Percentiles rank a stretch among this genome's conserved stretches.
phyloP scores from a whole-genome alignment of 306 rosid species.

The Casuarina equisetifolia region DNA sequence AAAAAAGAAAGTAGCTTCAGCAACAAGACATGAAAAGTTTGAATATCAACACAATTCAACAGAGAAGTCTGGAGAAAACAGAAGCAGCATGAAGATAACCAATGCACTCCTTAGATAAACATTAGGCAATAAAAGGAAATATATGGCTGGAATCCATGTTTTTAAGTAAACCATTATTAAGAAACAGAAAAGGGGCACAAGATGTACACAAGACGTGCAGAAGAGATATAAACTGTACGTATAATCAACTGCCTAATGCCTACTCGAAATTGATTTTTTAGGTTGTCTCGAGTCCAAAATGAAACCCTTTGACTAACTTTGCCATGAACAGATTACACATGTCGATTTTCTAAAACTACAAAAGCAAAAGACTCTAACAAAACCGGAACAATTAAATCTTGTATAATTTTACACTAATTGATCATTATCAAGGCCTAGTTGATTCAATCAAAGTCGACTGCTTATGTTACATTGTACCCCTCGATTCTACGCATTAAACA shows the following conservation, averaged over 20 bases:
- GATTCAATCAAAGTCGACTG: neutral
- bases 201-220: no score
- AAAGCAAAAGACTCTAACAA: neutral
- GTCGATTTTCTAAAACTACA: neutral
- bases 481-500: neutral
- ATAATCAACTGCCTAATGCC: neutral
- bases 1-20: neutral
- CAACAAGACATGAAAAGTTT: neutral
- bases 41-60: neutral
- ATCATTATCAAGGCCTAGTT: neutral
- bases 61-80: neutral
- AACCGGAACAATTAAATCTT: neutral
- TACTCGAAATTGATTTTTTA: neutral
- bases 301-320: neutral
- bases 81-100: neutral
- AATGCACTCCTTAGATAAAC: neutral
- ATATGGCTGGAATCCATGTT: neutral
- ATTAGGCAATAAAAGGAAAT: neutral
- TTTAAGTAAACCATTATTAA: no score
- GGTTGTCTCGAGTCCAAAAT: neutral
- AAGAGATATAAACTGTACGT: no score
- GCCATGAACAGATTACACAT: neutral
- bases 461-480: neutral
- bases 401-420: neutral
- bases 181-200: no score